phyloP scores from a whole-genome alignment of 257 asterid genomes.

The Solanum habrochaites region DNA sequence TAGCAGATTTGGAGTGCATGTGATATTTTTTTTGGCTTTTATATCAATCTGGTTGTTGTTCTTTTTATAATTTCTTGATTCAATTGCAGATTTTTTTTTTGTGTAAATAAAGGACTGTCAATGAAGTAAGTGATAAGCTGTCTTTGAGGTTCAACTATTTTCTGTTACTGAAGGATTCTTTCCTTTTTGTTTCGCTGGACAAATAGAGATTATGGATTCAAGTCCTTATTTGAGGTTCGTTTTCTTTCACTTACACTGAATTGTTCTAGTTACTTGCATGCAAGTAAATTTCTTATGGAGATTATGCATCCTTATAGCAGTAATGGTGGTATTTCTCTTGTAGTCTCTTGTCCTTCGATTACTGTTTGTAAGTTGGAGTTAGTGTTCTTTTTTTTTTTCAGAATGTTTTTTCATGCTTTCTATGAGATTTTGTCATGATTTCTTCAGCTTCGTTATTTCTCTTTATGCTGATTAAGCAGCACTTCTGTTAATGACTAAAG shows the following conservation, averaged over 20 bases:
- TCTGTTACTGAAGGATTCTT: neutral
- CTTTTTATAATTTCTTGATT: neutral
- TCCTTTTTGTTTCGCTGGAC: neutral
- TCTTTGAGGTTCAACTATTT: neutral
- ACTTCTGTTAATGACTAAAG: neutral
- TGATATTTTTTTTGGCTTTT: neutral
- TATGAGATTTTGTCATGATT: neutral
- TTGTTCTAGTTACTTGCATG: neutral
- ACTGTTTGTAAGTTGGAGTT: neutral
- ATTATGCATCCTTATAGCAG: neutral
- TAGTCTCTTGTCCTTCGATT: neutral
- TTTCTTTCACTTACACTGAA: neutral
- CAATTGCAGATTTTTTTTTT: neutral
- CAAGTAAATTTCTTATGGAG: neutral
- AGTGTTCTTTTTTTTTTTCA: neutral
- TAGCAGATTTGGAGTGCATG: neutral
- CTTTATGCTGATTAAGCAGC: neutral
- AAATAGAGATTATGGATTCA: constrained; percentile 38
- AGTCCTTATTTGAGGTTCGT: constrained; percentile 57
- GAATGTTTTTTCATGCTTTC: neutral
- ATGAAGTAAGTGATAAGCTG: constrained; percentile 18
- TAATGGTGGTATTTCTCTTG: neutral
- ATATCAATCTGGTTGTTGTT: neutral
- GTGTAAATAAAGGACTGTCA: neutral
- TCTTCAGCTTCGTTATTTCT: neutral